These are phyloP conservation scores for Wakefieldia striispora DNA, from an alignment of 768 basidiomycete species.

Conservation along the genomic window DNA sequence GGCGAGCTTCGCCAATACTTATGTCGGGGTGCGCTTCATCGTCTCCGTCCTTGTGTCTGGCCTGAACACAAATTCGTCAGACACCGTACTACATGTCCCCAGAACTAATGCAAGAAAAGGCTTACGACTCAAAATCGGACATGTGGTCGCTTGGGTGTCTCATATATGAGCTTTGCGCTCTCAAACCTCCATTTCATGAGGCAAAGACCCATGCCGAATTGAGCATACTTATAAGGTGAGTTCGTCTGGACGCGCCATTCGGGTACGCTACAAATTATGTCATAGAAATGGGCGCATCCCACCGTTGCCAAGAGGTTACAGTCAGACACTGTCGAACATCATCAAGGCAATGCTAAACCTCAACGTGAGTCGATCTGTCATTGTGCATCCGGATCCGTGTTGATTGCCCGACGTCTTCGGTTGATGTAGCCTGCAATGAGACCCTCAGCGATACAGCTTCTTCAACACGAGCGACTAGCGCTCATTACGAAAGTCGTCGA, in stretches of 20 bases:
- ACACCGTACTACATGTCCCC: conserved; percentile 99
- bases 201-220: conserved; percentile 88
- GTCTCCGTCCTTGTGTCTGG: neutral
- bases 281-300: conserved; percentile 85
- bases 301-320: conserved; percentile 82
- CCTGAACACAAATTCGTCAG: conserved; percentile 38
- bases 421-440: conserved; percentile 73
- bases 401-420: neutral
- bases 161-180: conserved; percentile 93
- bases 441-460: conserved; percentile 75
- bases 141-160: conserved; percentile 99
- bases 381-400: neutral
- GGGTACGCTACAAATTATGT: neutral
- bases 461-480: conserved; percentile 76
- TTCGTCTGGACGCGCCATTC: neutral
- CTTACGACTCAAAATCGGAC: conserved; percentile 97
- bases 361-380: conserved; percentile 51
- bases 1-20: conserved; percentile 91
- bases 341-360: conserved; percentile 88
- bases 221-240: conserved; percentile 74
- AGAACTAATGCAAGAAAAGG: conserved; percentile 94
- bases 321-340: conserved; percentile 62
- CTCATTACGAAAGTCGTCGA: conserved; percentile 71
- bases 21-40: conserved; percentile 77
- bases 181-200: conserved; percentile 91